These are phyloP conservation scores for Penicillium sp. DNA, from an alignment of 2,329 filamentous ascomycete species.

Conservation along the genomic window DNA sequence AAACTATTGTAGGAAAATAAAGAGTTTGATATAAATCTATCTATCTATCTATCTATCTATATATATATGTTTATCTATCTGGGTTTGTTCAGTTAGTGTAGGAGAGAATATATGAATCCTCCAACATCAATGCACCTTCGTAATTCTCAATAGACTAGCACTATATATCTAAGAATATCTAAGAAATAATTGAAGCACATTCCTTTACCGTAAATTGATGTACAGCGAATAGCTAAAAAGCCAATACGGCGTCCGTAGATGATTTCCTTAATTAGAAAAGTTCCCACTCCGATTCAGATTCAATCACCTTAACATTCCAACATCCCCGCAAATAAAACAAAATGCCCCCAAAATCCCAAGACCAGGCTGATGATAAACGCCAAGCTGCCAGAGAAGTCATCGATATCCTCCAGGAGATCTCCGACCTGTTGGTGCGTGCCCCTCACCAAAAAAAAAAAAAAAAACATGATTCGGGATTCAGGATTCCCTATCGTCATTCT, in stretches of 20 bases:
- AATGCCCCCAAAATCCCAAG: constrained; percentile 35
- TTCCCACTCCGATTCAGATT: background rate
- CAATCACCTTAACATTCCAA: background rate
- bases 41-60: no score
- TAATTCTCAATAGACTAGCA: background rate
- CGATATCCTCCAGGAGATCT: constrained; percentile 52
- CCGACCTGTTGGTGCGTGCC: constrained; percentile 43
- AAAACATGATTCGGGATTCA: background rate
- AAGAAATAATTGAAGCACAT: background rate
- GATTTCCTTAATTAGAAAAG: no score
- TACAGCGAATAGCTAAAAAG: no score
- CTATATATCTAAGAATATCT: background rate
- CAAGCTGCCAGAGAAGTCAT: constrained; percentile 52
- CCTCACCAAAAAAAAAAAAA: no score
- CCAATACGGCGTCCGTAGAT: no score
- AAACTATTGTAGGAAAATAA: no score
- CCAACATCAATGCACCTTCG: no score
- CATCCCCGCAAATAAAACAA: constrained; percentile 10
- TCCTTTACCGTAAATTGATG: background rate
- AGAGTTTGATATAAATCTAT: no score
- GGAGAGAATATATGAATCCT: no score
- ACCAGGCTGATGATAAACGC: constrained; percentile 46
- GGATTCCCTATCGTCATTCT: background rate
- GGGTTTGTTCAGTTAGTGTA: no score
- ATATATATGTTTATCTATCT: no score